These are phyloP conservation scores for Tirmania nivea DNA, from an alignment of 495 filamentous ascomycete genomes.

Conservation along the genomic window DNA sequence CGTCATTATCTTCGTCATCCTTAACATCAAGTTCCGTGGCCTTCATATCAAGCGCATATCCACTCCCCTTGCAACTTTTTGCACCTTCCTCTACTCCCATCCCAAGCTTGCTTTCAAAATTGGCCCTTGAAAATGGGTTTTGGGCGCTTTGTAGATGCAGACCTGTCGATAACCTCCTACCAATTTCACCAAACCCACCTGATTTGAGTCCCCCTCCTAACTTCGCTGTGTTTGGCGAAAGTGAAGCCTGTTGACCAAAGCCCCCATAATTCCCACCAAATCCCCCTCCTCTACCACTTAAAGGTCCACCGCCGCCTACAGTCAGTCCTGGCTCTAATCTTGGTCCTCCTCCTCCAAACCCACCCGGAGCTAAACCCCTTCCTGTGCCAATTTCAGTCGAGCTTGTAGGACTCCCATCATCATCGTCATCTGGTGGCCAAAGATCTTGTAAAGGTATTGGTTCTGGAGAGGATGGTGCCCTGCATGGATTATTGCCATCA, in stretches of 20 bases:
- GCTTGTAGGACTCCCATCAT: slow-evolving; percentile 3
- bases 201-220: slow-evolving; percentile 12
- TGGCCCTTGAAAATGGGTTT: not conserved
- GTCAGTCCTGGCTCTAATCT: not conserved
- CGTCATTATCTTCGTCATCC: slow-evolving; percentile 3
- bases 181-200: slow-evolving; percentile 19
- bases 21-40: slow-evolving; percentile 13
- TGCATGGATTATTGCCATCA: slow-evolving; percentile 24
- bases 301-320: not conserved
- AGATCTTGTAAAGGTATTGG: slow-evolving; percentile 75
- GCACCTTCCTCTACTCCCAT: too few species aligned
- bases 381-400: slow-evolving; percentile 3
- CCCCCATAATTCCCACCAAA: not conserved
- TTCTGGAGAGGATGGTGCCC: slow-evolving; percentile 30
- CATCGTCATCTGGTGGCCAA: slow-evolving; percentile 32
- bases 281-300: slow-evolving; percentile 12
- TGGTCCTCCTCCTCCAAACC: slow-evolving; percentile 4
- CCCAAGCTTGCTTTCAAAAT: not conserved
- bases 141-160: slow-evolving; percentile 1
- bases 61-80: too few species aligned
- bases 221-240: not conserved
- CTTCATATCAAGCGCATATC: not conserved
- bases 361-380: slow-evolving; percentile 12
- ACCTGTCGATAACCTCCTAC: slow-evolving; percentile 20
- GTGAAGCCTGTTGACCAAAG: not conserved